A percentile compares a stretch with the other conserved stretches of the same genome.
Evolutionary conservation across 192 early-diverging fungal species (phyloP).

Genomic region (Coemansia aciculifera): DNA sequence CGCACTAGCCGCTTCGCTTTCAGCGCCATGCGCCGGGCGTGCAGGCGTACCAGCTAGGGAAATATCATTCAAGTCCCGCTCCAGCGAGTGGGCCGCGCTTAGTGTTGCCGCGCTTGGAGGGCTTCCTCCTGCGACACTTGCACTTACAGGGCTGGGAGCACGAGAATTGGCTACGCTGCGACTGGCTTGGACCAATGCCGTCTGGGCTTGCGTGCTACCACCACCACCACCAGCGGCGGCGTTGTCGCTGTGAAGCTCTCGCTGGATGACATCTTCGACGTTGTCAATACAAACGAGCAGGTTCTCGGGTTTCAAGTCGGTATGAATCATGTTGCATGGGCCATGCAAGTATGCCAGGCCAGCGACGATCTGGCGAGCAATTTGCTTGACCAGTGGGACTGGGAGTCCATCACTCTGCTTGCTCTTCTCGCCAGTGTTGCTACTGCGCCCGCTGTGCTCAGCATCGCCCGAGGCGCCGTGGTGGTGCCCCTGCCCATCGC

Average conservation of each 20-base stretch:
- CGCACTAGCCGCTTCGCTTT: slow-evolving; percentile 12
- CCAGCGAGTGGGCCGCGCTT: slow-evolving; percentile 50
- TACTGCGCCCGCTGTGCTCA: slow-evolving; percentile 12
- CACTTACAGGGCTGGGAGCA: slow-evolving; percentile 40
- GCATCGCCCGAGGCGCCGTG: slow-evolving; percentile 3
- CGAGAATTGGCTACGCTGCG: slow-evolving; percentile 55
- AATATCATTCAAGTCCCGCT: slow-evolving; percentile 67
- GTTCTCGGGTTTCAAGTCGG: slow-evolving; percentile 98
- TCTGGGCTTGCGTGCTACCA: background rate
- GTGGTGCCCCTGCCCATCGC: slow-evolving; percentile 11
- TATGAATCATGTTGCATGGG: slow-evolving; percentile 95
- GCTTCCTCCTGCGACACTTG: background rate
- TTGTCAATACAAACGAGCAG: slow-evolving; percentile 90
- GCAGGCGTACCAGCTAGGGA: slow-evolving; percentile 56
- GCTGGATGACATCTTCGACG: slow-evolving; percentile 74
- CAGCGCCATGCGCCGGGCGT: slow-evolving; percentile 10
- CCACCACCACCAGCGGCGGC: background rate
- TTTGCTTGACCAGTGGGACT: slow-evolving; percentile 81
- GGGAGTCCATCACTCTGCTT: slow-evolving; percentile 71
- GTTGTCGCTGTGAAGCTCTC: slow-evolving; percentile 38
- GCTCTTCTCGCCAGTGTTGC: slow-evolving; percentile 18
- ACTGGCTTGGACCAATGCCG: slow-evolving; percentile 41
- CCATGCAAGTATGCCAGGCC: slow-evolving; percentile 94
- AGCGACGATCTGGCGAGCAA: slow-evolving; percentile 86
- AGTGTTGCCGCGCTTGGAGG: background rate